phyloP scores from a whole-genome alignment of 164 flowering plant genomes.

The Dillenia turbinata region DNA sequence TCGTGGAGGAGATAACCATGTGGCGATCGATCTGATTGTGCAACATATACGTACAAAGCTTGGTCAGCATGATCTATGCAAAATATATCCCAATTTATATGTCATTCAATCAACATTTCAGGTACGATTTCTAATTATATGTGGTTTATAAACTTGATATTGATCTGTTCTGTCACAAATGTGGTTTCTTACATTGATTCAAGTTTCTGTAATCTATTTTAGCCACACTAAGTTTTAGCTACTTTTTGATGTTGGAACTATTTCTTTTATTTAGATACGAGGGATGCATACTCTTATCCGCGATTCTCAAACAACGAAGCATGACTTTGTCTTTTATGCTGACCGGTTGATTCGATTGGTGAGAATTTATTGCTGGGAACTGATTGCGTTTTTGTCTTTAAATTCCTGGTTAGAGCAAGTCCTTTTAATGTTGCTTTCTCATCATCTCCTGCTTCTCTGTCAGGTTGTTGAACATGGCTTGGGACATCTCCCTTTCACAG shows the following conservation, averaged over 20 bases:
- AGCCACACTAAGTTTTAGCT: background rate
- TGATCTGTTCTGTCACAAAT: background rate
- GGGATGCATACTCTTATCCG: slow-evolving; percentile 99
- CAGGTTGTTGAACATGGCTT: slow-evolving; percentile 99
- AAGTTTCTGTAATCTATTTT: background rate
- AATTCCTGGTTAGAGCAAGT: background rate
- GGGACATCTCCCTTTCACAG: slow-evolving; percentile 98
- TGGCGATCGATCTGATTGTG: slow-evolving; percentile 93
- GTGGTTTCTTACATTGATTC: background rate
- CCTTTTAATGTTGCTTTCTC: background rate
- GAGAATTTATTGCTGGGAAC: slow-evolving; percentile 16
- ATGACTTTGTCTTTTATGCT: slow-evolving; percentile 95
- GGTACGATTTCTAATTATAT: slow-evolving; percentile 32
- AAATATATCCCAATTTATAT: slow-evolving; percentile 90
- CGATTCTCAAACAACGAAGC: slow-evolving; percentile 84
- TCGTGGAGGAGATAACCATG: slow-evolving; percentile 98
- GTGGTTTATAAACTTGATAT: background rate
- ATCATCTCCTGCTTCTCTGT: slow-evolving; percentile 1
- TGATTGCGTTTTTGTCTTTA: background rate
- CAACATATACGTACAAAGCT: slow-evolving; percentile 97
- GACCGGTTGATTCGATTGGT: slow-evolving; percentile 97
- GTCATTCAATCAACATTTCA: slow-evolving; percentile 96
- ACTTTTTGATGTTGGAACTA: slow-evolving; percentile 5
- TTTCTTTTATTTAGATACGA: slow-evolving; percentile 63
- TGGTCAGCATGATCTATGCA: slow-evolving; percentile 97